These are phyloP conservation scores for Streptanthus diversifolius DNA, from an alignment of 345 rosid species.

Conservation along the genomic window DNA sequence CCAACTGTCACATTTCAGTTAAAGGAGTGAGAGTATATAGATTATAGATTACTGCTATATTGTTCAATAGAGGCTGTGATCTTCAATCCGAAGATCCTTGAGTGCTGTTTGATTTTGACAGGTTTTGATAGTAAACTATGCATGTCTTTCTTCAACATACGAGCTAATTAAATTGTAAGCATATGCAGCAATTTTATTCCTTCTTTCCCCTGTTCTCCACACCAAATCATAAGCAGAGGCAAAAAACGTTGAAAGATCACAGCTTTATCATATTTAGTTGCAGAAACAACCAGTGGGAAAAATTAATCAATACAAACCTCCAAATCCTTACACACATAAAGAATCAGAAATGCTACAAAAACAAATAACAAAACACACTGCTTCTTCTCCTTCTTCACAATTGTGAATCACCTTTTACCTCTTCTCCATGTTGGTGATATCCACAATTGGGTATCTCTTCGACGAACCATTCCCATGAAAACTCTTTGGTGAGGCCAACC, in stretches of 20 bases:
- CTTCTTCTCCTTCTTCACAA: conserved; percentile 6
- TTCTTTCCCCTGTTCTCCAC: neutral
- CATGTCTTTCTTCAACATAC: conserved; percentile 26
- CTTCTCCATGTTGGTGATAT: conserved; percentile 42
- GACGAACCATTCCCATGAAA: conserved; percentile 15
- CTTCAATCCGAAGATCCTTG: conserved; percentile 6
- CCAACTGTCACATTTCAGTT: conserved; percentile 5
- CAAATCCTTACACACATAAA: conserved; percentile 28
- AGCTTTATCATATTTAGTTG: conserved; percentile 20
- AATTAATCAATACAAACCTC: neutral
- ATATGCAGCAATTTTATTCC: conserved; percentile 15
- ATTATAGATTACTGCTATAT: conserved; percentile 14
- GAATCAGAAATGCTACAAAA: conserved; percentile 31
- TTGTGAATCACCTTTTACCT: conserved; percentile 1
- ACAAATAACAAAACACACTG: conserved; percentile 29
- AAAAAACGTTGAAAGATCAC: conserved; percentile 16
- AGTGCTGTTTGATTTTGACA: conserved; percentile 28
- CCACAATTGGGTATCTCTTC: conserved; percentile 35
- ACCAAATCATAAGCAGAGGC: conserved; percentile 13
- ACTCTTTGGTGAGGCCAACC: conserved; percentile 45
- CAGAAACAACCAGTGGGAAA: conserved; percentile 14
- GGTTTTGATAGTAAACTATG: conserved; percentile 24
- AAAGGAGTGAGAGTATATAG: conserved; percentile 26
- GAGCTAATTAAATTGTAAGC: conserved; percentile 11
- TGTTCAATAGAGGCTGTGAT: conserved; percentile 21